phyloP scores from a whole-genome alignment of 2,329 filamentous ascomycete species.

The Diaporthe helianthi region DNA sequence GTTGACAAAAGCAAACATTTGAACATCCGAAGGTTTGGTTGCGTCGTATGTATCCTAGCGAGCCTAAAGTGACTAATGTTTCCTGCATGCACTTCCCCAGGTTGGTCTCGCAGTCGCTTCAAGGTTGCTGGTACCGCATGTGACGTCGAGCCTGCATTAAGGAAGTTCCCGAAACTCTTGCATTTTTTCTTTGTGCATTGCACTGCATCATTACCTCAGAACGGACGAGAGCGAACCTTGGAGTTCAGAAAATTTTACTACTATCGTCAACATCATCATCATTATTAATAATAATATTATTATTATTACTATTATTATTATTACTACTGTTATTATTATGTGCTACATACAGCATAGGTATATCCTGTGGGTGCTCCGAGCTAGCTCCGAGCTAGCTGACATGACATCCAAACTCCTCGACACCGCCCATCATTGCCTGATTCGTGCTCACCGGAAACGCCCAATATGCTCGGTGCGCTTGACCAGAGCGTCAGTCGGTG shows the following conservation, averaged over 20 bases:
- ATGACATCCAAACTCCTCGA: conserved; percentile 13
- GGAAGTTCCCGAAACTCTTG: neutral
- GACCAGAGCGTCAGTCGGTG: conserved; percentile 1
- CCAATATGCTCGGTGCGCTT: neutral
- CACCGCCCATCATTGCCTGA: conserved; percentile 25
- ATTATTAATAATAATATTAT: too few species aligned
- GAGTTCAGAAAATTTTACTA: too few species aligned
- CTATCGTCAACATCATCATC: too few species aligned
- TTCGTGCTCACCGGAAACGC: conserved; percentile 15
- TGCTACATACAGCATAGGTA: too few species aligned
- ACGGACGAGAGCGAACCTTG: too few species aligned
- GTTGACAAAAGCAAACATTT: neutral
- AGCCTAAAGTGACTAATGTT: too few species aligned
- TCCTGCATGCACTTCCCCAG: conserved; percentile 20
- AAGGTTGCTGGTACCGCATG: conserved; percentile 3
- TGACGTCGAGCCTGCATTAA: conserved; percentile 19
- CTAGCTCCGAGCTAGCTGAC: neutral
- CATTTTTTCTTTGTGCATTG: conserved; percentile 2
- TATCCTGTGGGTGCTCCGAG: neutral
- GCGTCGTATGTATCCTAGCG: neutral
- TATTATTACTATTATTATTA: too few species aligned
- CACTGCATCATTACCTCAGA: too few species aligned
- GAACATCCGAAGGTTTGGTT: conserved; percentile 7
- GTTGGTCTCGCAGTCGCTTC: conserved; percentile 12
- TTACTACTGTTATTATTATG: too few species aligned